Evolutionary conservation across 2,329 filamentous ascomycete genomes (phyloP).

Genomic region (Metarhizium sp.): DNA sequence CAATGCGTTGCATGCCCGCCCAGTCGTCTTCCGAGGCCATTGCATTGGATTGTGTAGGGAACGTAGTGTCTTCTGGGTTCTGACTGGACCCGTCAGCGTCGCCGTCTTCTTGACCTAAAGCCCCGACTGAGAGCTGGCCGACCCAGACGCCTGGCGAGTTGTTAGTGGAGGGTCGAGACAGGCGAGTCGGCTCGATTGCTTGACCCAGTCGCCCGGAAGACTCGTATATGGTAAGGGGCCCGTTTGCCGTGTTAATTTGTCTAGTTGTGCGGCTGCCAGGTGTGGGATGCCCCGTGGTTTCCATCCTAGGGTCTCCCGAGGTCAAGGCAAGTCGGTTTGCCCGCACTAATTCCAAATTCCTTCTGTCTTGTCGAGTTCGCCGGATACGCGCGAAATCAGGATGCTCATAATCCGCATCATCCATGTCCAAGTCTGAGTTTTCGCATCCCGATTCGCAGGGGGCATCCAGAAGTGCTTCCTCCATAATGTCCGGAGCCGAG

Average conservation of each 20-base stretch:
- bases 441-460: conserved; percentile 45
- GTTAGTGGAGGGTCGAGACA: neutral
- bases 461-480: conserved; percentile 26
- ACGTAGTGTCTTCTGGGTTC: neutral
- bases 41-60: neutral
- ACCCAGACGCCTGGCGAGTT: conserved; percentile 14
- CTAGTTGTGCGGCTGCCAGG: neutral
- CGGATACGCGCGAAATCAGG: conserved; percentile 3
- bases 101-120: conserved; percentile 17
- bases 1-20: conserved; percentile 61
- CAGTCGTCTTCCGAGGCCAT: conserved; percentile 27
- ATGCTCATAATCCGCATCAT: conserved; percentile 37
- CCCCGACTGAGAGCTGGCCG: conserved; percentile 15
- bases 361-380: conserved; percentile 8
- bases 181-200: neutral
- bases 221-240: conserved; percentile 4
- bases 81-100: neutral
- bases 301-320: neutral
- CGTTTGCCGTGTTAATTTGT: conserved; percentile 2
- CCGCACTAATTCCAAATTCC: neutral
- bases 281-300: neutral
- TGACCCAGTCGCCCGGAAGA: conserved; percentile 1
- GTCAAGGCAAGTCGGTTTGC: neutral
- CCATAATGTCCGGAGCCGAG: conserved; percentile 23
- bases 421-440: conserved; percentile 46